Base-by-base conservation (phyloP, 306 rosid species). In the Trichosanthes cucumerina region DNA sequence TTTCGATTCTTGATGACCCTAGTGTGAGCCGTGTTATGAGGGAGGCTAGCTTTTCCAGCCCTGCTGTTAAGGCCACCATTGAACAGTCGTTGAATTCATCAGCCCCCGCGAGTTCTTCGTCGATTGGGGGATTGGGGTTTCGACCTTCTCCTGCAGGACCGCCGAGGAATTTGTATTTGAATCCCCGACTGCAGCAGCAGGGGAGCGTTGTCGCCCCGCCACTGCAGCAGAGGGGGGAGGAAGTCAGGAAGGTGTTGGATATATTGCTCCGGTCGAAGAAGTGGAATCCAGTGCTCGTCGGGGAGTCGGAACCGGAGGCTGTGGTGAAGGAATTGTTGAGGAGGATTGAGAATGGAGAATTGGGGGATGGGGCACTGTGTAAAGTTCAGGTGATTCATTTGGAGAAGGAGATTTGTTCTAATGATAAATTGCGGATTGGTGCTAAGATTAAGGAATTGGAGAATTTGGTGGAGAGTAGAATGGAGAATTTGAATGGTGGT, bases 21-120 rank as follows among this genome's bases (percentile, higher is more conserved):
- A 96, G 98, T 79, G 99, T 96, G 1, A 96, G 99, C 82, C 83
- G 99, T 58, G 98, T 96, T 36, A 96, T 96, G 99, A 80, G 98
- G 4, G 99, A 96, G 19, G 99, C 99, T 2, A 93, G 97, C 54
- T 96, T 96, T 60, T 92, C 98, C 0, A 91, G 97, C 56, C 98
- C 99, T 1, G 97, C 98, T 0, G 98, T 96, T 1, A 96, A 96
- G 46, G 89, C 93, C 39, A 90, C 96, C 8, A 93, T 96, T 62
- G 99, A 92, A 49, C 93, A 92, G 62, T 87, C 99, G 2, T 80
- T 95, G 11, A 90, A 88, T 84, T 82, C 82, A 9, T 81, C 78
- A 2, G 86, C 85, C 21, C 77, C 83, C 52, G 76, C 79, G 59
- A 93, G 88, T 79, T 84, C 93, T 1, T 81, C 83, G 19, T 79